Percentiles rank a stretch among this genome's conserved stretches.
Evolutionary conservation across 176 grass and related monocot genomes (phyloP).

Genomic region (Bromus sterilis): DNA sequence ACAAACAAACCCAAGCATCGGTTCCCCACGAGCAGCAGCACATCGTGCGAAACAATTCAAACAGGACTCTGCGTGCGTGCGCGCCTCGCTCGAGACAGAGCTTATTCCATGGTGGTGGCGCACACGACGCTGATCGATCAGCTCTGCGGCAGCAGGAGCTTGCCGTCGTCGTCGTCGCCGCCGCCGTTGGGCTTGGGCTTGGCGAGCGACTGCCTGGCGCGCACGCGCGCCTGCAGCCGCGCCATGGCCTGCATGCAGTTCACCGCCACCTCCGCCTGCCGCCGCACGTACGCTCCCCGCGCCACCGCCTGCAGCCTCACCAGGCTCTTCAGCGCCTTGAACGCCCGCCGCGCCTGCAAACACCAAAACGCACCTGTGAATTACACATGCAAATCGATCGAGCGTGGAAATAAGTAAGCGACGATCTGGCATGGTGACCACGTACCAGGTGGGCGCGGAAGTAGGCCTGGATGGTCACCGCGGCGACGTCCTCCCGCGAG

Average conservation of each 20-base stretch:
- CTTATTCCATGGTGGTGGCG: too few relatives aligned
- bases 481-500: constrained; percentile 60
- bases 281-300: constrained; percentile 71
- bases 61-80: neutral
- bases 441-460: constrained; percentile 69
- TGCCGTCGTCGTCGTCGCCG: constrained; percentile 30
- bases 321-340: constrained; percentile 70
- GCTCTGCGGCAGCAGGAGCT: constrained; percentile 17
- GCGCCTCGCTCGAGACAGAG: neutral
- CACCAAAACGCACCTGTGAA: neutral
- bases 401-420: neutral
- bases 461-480: constrained; percentile 76
- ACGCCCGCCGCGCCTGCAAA: constrained; percentile 81
- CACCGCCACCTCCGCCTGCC: constrained; percentile 69
- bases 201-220: constrained; percentile 45
- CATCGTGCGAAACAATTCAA: neutral
- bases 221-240: constrained; percentile 69
- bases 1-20: too few relatives aligned
- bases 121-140: neutral
- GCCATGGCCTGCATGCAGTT: constrained; percentile 90
- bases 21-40: too few relatives aligned
- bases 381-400: neutral
- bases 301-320: constrained; percentile 95
- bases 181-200: constrained; percentile 21
- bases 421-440: neutral